Base-by-base conservation (phyloP, 345 rosid genomes). In the Sonneratia alba region DNA sequence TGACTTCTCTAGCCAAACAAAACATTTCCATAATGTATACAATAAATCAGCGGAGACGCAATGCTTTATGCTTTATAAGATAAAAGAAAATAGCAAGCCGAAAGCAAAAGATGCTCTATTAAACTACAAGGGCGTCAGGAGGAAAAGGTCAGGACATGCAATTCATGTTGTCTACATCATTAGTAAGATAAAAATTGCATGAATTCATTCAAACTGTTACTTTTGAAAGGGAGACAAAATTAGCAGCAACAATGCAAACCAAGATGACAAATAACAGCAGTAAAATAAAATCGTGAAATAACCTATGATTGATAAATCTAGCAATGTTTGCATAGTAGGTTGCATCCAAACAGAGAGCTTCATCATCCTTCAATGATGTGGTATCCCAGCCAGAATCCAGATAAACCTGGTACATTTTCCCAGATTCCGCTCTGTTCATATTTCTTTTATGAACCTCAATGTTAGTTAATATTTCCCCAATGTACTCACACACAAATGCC, bases 241-340 rank as follows among this genome's bases (percentile, higher is more conserved):
- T 7, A 56, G 42, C 40, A 40, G 16, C 22, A 15, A 48, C 32
- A 71, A 43, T 4, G 43, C 67, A 24, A 62, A 12, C 6, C 32
- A 68, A 56, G 24, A 42, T 19, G 42, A 62, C 70, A 67, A 68
- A 11, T 21, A 86, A 45, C 24, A 11, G 69, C 34, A 38, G 27
- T 72, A 36, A 67, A 6, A 59, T 65, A 7, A 24, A 51, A 74
- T 21, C 72, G 77, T 27, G 72, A 59, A 67, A 71, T 66, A 84
- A 87, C 99, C 99, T 86, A 72, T 94, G 97, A 79, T 94, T 95
- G 66, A 95, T 89, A 81, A 95, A 95, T 80, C 93, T 83, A 38
- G 97, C 96, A 71, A 89, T 87, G 83, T 95, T 95, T 66, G 97
- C 97, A 71, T 72, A 81, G 72, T 63, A 67, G 13, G 96, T 86